phyloP scores from a whole-genome alignment of 2,329 filamentous ascomycete genomes.

The Daldinia sp. region DNA sequence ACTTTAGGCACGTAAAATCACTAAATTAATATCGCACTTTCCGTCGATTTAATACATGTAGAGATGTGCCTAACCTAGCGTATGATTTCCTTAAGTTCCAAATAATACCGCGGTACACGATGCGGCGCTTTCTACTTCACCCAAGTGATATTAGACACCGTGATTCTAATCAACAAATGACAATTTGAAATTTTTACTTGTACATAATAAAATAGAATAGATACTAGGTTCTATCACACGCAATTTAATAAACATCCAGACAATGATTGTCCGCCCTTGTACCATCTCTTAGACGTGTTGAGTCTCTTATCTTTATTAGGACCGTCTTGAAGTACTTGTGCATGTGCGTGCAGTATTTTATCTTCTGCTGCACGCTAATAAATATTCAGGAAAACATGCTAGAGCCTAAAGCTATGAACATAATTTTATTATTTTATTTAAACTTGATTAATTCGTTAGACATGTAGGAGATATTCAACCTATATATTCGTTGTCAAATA shows the following conservation, averaged over 20 bases:
- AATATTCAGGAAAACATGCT: too few species aligned
- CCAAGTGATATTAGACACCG: background rate
- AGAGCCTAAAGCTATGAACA: background rate
- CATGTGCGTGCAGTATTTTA: background rate
- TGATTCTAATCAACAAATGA: background rate
- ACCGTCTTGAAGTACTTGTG: background rate
- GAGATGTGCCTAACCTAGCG: background rate
- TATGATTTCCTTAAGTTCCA: background rate
- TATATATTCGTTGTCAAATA: background rate
- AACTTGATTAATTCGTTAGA: background rate
- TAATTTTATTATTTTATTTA: background rate
- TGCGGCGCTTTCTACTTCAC: background rate
- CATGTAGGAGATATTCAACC: background rate
- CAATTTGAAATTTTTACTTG: background rate
- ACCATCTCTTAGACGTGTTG: background rate
- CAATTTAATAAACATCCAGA: background rate
- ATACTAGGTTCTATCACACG: background rate
- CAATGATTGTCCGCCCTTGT: background rate
- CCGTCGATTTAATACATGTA: background rate
- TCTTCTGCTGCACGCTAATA: background rate
- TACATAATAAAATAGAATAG: background rate
- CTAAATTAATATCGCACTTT: background rate
- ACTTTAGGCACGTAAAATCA: background rate
- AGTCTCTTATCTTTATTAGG: background rate
- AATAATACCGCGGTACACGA: background rate